Evolutionary conservation across 352 stramenopile genomes (phyloP).

Genomic region (Pythium aristosporum): DNA sequence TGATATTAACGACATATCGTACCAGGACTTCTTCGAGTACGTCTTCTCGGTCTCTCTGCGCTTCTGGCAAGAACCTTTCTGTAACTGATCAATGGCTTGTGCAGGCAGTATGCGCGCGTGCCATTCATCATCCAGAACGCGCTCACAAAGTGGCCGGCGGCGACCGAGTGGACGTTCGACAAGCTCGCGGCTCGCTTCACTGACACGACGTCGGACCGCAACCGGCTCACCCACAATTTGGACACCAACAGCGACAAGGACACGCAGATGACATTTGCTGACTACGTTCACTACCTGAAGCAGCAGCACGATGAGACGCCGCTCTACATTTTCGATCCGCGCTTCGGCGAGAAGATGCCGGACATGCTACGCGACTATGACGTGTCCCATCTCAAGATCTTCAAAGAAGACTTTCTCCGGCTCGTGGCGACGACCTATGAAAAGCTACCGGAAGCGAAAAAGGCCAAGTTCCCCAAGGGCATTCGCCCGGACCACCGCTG

Average conservation of each 20-base stretch:
- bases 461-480: conserved; percentile 35
- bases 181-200: conserved; percentile 55
- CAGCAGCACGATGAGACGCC: conserved; percentile 82
- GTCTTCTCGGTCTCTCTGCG: conserved; percentile 9
- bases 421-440: conserved; percentile 13
- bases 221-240: conserved; percentile 82
- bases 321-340: conserved; percentile 86
- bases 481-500: conserved; percentile 74
- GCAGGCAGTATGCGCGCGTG: conserved; percentile 59
- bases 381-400: conserved; percentile 60
- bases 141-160: conserved; percentile 72
- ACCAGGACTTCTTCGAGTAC: conserved; percentile 72
- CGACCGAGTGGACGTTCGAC: conserved; percentile 70
- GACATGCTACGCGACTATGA: conserved; percentile 66
- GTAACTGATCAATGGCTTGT: background rate
- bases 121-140: conserved; percentile 78
- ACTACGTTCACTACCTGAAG: conserved; percentile 66
- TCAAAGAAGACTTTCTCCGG: conserved; percentile 71
- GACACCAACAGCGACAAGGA: conserved; percentile 59
- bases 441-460: conserved; percentile 33
- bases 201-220: conserved; percentile 42
- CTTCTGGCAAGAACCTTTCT: background rate
- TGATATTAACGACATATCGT: conserved; percentile 56
- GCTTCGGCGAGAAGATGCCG: conserved; percentile 84
- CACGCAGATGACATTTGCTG: conserved; percentile 73